Percentiles rank a stretch among this genome's conserved stretches.
These are phyloP conservation scores for Oenanthe sinensis DNA, from an alignment of 129 eudicot species.

Conservation along the genomic window DNA sequence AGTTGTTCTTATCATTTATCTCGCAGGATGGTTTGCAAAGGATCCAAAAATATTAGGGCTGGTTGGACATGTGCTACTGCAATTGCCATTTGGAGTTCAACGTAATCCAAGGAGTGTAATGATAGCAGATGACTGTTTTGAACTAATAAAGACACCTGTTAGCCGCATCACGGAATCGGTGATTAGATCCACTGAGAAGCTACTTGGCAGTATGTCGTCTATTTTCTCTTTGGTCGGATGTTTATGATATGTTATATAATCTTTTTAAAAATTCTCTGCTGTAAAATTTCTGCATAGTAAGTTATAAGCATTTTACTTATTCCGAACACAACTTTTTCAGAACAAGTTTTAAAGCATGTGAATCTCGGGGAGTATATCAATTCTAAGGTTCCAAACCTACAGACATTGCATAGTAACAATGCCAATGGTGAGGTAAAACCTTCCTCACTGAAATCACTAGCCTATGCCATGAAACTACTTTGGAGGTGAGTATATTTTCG, in stretches of 20 bases:
- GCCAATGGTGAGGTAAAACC: conserved; percentile 59
- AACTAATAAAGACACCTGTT: conserved; percentile 37
- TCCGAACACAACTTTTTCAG: conserved; percentile 28
- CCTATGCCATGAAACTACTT: conserved; percentile 47
- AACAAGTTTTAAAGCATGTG: conserved; percentile 79
- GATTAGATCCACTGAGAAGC: conserved; percentile 58
- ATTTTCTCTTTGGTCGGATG: conserved; percentile 2
- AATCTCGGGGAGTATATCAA: conserved; percentile 56
- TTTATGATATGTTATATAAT: background rate
- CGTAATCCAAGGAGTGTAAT: conserved; percentile 67
- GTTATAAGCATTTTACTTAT: conserved; percentile 6
- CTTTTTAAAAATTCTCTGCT: background rate
- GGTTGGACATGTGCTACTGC: conserved; percentile 77
- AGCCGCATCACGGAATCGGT: conserved; percentile 53
- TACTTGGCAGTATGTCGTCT: conserved; percentile 73
- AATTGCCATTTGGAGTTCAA: conserved; percentile 61
- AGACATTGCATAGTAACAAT: conserved; percentile 31
- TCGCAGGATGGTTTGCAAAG: conserved; percentile 82
- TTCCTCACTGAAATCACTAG: conserved; percentile 49
- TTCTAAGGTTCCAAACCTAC: conserved; percentile 69
- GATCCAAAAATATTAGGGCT: conserved; percentile 75
- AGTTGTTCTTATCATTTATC: background rate
- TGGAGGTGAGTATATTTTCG: conserved; percentile 41
- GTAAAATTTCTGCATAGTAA: conserved; percentile 14
- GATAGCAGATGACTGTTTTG: conserved; percentile 86